Evolutionary conservation across 495 filamentous ascomycete genomes (phyloP).

Genomic region (Podospora pseudoanserina): DNA sequence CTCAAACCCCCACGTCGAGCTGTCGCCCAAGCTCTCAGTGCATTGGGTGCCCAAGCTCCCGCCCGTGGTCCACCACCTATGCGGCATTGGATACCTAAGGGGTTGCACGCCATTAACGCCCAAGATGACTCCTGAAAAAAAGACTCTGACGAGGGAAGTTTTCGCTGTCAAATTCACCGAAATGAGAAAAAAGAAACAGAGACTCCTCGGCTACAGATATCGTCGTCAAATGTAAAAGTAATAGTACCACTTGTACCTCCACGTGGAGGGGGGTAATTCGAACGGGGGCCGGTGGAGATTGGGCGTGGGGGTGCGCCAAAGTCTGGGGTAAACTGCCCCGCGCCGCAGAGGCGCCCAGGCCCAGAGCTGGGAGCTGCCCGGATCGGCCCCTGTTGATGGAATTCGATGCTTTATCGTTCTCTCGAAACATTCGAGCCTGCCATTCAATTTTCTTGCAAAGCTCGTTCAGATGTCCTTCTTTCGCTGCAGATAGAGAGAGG

Average conservation of each 20-base stretch:
- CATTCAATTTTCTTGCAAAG: neutral
- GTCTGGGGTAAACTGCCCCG: constrained; percentile 23
- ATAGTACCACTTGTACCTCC: constrained; percentile 6
- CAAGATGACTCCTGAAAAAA: neutral
- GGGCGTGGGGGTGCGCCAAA: constrained; percentile 16
- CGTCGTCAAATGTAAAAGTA: neutral
- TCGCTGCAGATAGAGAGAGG: constrained; percentile 11
- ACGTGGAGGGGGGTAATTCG: constrained; percentile 15
- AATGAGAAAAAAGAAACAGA: neutral
- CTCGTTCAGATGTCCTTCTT: constrained; percentile 4
- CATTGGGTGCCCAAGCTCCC: neutral
- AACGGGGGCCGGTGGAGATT: constrained; percentile 26
- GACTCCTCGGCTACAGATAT: neutral
- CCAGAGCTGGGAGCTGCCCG: neutral
- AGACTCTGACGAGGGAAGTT: too few relatives aligned
- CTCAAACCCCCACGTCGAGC: constrained; percentile 20
- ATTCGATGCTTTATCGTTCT: neutral
- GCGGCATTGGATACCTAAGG: neutral
- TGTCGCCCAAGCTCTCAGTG: constrained; percentile 20
- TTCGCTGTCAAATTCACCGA: neutral
- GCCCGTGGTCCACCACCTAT: neutral
- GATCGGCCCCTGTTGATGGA: neutral
- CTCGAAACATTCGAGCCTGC: neutral
- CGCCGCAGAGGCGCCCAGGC: neutral
- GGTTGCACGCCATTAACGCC: neutral